Evolutionary conservation across 306 rosid genomes (phyloP), one percentile per base, ranked within the genome.

Genomic region (Quercus cerris): DNA sequence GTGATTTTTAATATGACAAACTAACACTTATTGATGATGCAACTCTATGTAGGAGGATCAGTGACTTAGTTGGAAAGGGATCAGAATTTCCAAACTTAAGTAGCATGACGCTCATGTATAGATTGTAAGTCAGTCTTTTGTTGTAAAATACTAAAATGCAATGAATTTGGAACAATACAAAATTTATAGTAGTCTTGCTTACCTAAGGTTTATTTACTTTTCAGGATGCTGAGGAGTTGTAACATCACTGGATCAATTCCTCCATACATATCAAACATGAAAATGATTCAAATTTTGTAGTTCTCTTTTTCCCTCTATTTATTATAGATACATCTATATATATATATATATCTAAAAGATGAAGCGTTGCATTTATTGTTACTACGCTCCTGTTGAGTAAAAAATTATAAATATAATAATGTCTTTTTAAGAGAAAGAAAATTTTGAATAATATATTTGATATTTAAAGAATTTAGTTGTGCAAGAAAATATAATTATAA

Each of bases 161-260:
- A 30, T 10, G 27, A 30, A 30, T 33, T 6, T 67, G 13, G 13
- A 18, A 19, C 3, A 6, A 31, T 67, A 30, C 52, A 35, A 67
- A 10, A 44, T 8, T 38, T n/a, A 18, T 46, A 17, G n/a, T 3
- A 33, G 38, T 33, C 38, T 33, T 33, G 38, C 56, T 70, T 46
- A 4, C 8, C 3, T 22, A 30, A 5, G 2, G 58, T 52, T 30
- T 33, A 1, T 18, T 68, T 11, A 51, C 28, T 12, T 38, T 44
- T 67, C 74, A 83, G 86, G 75, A 69, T 79, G 77, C 12, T 83
- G 75, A 83, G 71, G 74, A 62, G 73, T 67, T 83, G 86, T 38
- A 62, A 70, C 25, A 27, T 83, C 38, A 7, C 7, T 0, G 83
- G 86, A 75, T 14, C 4, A 2, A 83, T 83, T 5, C 80, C 80